A percentile compares a stretch with the other conserved stretches of the same genome.
phyloP scores from a whole-genome alignment of 2,329 filamentous ascomycete species.

The Xylaria sp. region DNA sequence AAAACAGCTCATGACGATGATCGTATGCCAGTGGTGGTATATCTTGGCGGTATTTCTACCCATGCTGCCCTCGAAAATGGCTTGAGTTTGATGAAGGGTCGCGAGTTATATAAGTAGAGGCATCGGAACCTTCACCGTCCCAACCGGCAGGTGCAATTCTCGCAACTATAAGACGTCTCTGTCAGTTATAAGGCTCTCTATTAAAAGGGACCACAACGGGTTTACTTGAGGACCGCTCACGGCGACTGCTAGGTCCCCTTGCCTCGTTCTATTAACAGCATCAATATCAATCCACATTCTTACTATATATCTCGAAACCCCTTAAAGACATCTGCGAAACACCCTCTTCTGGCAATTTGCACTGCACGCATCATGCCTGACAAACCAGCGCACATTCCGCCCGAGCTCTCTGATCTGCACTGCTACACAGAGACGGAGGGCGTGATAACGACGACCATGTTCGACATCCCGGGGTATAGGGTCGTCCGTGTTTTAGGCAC shows the following conservation, averaged over 20 bases:
- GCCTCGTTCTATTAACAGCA: not conserved
- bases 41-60: not conserved
- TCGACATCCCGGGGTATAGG: constrained; percentile 70
- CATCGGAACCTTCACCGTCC: not conserved
- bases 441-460: constrained; percentile 72
- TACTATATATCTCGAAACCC: not conserved
- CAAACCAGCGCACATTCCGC: constrained; percentile 52
- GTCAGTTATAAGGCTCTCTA: not conserved
- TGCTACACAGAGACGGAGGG: constrained; percentile 72
- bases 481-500: constrained; percentile 67
- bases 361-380: constrained; percentile 20
- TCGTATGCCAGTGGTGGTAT: not conserved
- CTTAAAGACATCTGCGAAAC: not conserved
- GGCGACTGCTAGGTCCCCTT: not conserved
- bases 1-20: constrained; percentile 2
- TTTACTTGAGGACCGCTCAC: not conserved
- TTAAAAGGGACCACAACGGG: not conserved
- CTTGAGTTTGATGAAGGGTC: not conserved
- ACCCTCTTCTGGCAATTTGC: not conserved
- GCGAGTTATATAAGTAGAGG: constrained; percentile 18
- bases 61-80: not conserved
- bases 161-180: not conserved
- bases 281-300: not conserved
- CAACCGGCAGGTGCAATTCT: not conserved
- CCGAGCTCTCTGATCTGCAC: constrained; percentile 60